Percentiles rank a stretch among this genome's conserved stretches.
Evolutionary conservation across 768 basidiomycete species (phyloP).

Genomic region (Amanita pallidorosea): DNA sequence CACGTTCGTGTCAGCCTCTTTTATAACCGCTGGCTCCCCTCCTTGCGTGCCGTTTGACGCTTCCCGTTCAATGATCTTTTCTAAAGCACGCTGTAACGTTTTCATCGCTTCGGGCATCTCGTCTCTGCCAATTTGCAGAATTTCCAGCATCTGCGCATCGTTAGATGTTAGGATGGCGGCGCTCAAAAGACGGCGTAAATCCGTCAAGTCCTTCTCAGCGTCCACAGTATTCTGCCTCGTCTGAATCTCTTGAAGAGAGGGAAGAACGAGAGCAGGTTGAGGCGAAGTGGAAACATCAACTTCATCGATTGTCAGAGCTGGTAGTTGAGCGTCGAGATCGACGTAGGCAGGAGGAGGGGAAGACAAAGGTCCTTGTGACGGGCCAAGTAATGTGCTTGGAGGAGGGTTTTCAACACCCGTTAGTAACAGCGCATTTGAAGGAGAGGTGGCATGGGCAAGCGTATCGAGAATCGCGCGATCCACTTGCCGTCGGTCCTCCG

Average conservation of each 20-base stretch:
- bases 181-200: slow-evolving; percentile 49
- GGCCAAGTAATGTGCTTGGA: neutral
- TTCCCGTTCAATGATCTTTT: slow-evolving; percentile 13
- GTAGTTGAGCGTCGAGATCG: slow-evolving; percentile 11
- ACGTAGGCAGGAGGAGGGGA: neutral
- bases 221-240: slow-evolving; percentile 28
- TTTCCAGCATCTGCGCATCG: slow-evolving; percentile 53
- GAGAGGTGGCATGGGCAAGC: slow-evolving; percentile 7
- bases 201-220: slow-evolving; percentile 37
- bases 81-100: slow-evolving; percentile 60
- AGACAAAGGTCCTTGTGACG: neutral
- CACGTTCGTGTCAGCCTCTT: neutral
- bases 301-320: neutral
- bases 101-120: slow-evolving; percentile 79
- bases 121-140: slow-evolving; percentile 49
- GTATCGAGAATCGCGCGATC: slow-evolving; percentile 26
- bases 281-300: neutral
- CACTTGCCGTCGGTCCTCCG: slow-evolving; percentile 18
- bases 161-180: slow-evolving; percentile 43
- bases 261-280: slow-evolving; percentile 10
- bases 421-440: slow-evolving; percentile 8
- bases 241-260: slow-evolving; percentile 15
- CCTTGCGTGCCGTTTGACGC: neutral
- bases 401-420: slow-evolving; percentile 4
- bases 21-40: neutral